Conservation (phyloP, 225 moss, liverwort and hornwort species). For the Physcomitrellopsis africana region DNA sequence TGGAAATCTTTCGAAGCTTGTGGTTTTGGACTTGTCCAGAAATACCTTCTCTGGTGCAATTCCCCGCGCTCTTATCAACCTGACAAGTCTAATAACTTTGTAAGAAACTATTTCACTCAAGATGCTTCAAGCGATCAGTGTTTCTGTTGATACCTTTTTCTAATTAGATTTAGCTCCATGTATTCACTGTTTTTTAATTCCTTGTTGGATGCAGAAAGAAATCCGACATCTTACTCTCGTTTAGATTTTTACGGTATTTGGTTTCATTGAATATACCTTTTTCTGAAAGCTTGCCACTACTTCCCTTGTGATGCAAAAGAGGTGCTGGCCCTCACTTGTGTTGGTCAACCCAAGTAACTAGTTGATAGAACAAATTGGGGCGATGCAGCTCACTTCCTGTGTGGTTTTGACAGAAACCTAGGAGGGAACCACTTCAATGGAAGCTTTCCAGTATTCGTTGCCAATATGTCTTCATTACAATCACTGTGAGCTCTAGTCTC, state of each 20-base stretch:
- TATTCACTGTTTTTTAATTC: background rate
- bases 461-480: slow-evolving; percentile 38
- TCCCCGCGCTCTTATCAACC: slow-evolving; percentile 42
- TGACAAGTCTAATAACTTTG: slow-evolving; percentile 51
- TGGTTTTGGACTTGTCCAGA: slow-evolving; percentile 60
- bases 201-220: background rate
- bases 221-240: background rate
- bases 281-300: background rate
- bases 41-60: slow-evolving; percentile 62
- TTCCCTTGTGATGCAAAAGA: background rate
- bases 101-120: slow-evolving; percentile 34
- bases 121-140: background rate
- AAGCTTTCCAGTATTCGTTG: slow-evolving; percentile 33
- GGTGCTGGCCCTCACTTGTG: background rate
- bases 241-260: background rate
- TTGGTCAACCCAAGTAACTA: background rate
- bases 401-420: slow-evolving; percentile 31
- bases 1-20: slow-evolving; percentile 49
- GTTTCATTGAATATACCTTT: background rate
- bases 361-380: background rate
- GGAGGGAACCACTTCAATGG: slow-evolving; percentile 41
- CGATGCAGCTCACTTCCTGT: background rate
- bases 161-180: background rate
- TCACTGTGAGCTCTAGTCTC: slow-evolving; percentile 29
- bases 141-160: background rate